phyloP scores from a whole-genome alignment of 78 protist species.

The Polysphondylium violaceum region DNA sequence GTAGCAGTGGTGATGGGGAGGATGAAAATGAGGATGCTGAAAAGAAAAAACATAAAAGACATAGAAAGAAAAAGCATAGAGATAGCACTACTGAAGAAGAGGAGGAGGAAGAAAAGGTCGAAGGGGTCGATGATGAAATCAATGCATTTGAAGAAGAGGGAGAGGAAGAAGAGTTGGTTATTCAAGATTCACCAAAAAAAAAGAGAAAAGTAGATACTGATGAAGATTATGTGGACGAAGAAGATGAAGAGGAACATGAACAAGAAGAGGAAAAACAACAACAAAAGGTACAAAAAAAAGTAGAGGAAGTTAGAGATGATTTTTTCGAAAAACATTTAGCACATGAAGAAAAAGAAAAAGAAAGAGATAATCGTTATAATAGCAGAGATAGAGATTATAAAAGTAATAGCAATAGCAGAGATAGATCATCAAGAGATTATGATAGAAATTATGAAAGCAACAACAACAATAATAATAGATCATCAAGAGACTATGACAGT shows the following conservation, averaged over 20 bases:
- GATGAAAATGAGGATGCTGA: too few relatives aligned
- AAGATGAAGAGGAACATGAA: not conserved
- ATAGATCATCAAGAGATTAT: constrained; percentile 6
- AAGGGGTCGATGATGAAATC: not conserved
- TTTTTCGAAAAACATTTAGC: not conserved
- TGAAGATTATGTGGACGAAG: not conserved
- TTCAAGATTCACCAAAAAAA: not conserved
- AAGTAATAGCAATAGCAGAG: not conserved
- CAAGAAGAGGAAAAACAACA: not conserved
- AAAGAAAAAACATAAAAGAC: constrained; percentile 21
- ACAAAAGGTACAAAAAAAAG: not conserved
- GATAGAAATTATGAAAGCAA: not conserved
- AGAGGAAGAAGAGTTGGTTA: not conserved
- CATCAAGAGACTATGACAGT: constrained; percentile 2
- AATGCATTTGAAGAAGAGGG: not conserved
- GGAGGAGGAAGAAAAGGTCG: not conserved
- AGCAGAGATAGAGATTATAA: constrained; percentile 18
- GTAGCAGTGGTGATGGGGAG: too few relatives aligned
- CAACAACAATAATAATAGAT: not conserved
- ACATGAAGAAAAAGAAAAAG: not conserved
- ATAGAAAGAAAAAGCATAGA: not conserved
- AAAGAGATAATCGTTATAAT: constrained; percentile 3
- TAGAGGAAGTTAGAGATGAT: not conserved
- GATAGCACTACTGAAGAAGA: not conserved
- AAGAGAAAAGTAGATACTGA: not conserved